Evolutionary conservation across 495 filamentous ascomycete species (phyloP).

Genomic region (Trichoderma erinaceum): DNA sequence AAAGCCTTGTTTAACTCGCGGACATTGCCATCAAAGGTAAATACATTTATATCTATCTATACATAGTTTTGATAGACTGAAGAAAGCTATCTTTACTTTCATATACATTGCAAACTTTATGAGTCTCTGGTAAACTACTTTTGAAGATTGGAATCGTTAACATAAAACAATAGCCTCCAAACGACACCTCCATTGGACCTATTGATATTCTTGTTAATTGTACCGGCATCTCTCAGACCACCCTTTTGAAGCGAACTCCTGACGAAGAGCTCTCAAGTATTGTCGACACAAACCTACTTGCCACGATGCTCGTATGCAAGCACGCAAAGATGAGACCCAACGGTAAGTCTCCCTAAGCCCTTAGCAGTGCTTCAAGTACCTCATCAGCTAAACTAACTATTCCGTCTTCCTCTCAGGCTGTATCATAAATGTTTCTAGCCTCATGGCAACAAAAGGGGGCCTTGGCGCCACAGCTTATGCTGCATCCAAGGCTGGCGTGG

Average conservation of each 20-base stretch:
- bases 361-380: neutral
- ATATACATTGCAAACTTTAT: neutral
- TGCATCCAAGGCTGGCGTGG: constrained; percentile 71
- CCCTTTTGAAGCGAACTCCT: constrained; percentile 47
- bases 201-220: constrained; percentile 69
- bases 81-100: neutral
- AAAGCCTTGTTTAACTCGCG: constrained; percentile 11
- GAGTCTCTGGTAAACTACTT: neutral
- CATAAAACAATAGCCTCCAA: neutral
- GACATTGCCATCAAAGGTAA: neutral
- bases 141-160: no score
- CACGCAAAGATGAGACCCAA: constrained; percentile 46
- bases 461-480: constrained; percentile 66
- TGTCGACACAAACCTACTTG: constrained; percentile 63
- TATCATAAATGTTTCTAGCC: constrained; percentile 75
- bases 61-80: neutral
- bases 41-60: neutral
- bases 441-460: constrained; percentile 59
- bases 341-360: constrained; percentile 20
- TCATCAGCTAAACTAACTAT: constrained; percentile 1
- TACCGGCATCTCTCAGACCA: constrained; percentile 60
- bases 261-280: constrained; percentile 40
- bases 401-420: constrained; percentile 34
- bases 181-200: neutral
- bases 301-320: constrained; percentile 61